Base-by-base conservation (phyloP, 2,329 filamentous ascomycete genomes). In the Aspergillus novoparasiticus region DNA sequence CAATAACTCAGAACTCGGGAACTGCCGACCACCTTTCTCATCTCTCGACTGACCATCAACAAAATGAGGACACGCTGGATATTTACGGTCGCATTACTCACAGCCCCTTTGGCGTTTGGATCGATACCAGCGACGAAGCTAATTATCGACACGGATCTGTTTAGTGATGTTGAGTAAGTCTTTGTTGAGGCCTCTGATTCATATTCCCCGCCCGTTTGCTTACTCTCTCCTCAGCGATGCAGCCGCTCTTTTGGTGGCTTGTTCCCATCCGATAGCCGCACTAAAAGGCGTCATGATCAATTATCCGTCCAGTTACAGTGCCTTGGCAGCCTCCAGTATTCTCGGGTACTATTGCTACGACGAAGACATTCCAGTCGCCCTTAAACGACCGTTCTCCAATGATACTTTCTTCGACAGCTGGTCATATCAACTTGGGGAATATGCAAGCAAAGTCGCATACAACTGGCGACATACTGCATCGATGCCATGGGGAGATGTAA, bases 131-230 rank as follows among this genome's bases (percentile, higher is more conserved):
- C 2, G n/a, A 5, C n/a, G n/a, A 60, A 60, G 26, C 32, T 63
- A 16, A 63, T 60, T 34, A 46, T 63, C 30, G 58, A 63, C 43
- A 60, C 61, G 6, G 51, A 62, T 36, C 39, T 59, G 5, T 64
- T 62, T 39, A 60, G 61, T 23, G 61, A 63, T 21, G 61, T 60
- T 32, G 43, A 57, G 61, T 63, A 54, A 61, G 46, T 6, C 10
- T 23, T 23, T 23, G 21, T 23, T 46, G 43, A 46, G 54, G 36
- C 8, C 19, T 16, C 5, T 1, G 21, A 1, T 19, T 41, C 16
- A 41, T 28, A 11, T 30, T 26, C 16, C 41, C 51, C 14, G 6
- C n/a, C 4, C 12, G 16, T n/a, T n/a, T 14, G 9, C 30, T 16
- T 16, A 39, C 57, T 45, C 30, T n/a, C 12, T 8, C 2, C 14